These are phyloP conservation scores for Aplosporella prunicola DNA, from an alignment of 2,329 filamentous ascomycete species.

Conservation along the genomic window DNA sequence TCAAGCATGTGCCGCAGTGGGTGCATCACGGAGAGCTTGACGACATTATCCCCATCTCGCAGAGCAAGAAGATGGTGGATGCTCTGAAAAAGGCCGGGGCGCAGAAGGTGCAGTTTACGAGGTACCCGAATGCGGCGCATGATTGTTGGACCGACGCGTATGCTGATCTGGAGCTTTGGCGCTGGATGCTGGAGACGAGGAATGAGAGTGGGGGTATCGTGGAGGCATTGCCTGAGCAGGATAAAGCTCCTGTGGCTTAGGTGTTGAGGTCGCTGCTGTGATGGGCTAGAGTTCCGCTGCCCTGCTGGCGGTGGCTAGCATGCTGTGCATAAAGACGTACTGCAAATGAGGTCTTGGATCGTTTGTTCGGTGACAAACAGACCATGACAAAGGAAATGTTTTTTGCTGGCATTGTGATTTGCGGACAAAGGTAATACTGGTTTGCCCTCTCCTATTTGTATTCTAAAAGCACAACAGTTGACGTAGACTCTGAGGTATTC, in stretches of 20 bases:
- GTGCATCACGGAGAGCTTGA: slow-evolving; percentile 10
- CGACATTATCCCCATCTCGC: slow-evolving; percentile 4
- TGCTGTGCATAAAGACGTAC: too few relatives aligned
- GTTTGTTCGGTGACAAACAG: too few relatives aligned
- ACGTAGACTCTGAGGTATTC: too few relatives aligned
- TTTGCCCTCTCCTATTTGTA: too few relatives aligned
- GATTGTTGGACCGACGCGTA: slow-evolving; percentile 12
- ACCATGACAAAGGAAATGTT: too few relatives aligned
- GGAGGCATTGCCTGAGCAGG: neutral
- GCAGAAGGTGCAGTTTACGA: slow-evolving; percentile 7
- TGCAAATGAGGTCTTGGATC: too few relatives aligned
- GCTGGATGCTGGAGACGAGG: slow-evolving; percentile 9
- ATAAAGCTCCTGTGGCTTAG: neutral
- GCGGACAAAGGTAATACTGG: too few relatives aligned
- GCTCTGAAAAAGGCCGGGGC: slow-evolving; percentile 8
- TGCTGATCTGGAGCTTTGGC: slow-evolving; percentile 8
- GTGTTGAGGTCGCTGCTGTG: too few relatives aligned
- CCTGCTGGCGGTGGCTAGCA: too few relatives aligned
- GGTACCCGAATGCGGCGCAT: slow-evolving; percentile 8
- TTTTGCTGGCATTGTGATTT: too few relatives aligned
- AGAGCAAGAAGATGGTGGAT: slow-evolving; percentile 9
- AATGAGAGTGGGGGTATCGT: neutral
- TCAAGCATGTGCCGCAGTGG: slow-evolving; percentile 12
- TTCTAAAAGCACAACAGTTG: too few relatives aligned
- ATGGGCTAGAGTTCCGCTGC: too few relatives aligned